Evolutionary conservation across 129 eudicot species (phyloP).

Genomic region (Escallonia rubra): DNA sequence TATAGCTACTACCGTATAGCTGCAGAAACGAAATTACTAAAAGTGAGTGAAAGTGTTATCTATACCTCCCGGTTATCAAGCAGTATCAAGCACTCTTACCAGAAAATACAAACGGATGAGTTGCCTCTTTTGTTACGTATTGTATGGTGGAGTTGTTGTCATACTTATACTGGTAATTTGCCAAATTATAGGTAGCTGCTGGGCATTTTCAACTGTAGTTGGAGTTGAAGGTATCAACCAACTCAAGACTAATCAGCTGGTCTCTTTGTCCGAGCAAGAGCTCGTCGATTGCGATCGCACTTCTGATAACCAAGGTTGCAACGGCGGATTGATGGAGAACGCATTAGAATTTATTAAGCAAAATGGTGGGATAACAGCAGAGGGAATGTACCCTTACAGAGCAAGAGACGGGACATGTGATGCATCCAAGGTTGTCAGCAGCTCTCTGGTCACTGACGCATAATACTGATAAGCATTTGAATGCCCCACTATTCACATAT

Average conservation of each 20-base stretch:
- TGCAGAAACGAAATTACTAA: too few relatives aligned
- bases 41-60: too few relatives aligned
- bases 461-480: too few relatives aligned
- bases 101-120: too few relatives aligned
- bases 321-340: conserved; percentile 79
- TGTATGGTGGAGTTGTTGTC: neutral
- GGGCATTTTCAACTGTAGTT: conserved; percentile 91
- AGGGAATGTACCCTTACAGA: conserved; percentile 57
- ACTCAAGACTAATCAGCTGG: conserved; percentile 55
- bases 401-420: conserved; percentile 58
- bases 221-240: conserved; percentile 91
- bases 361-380: conserved; percentile 65
- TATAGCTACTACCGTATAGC: too few relatives aligned
- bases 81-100: too few relatives aligned
- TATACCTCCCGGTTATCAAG: too few relatives aligned
- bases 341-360: conserved; percentile 66
- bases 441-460: too few relatives aligned
- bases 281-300: conserved; percentile 62
- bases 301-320: conserved; percentile 57
- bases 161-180: neutral
- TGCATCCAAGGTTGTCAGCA: conserved; percentile 43
- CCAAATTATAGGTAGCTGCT: conserved; percentile 64
- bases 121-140: too few relatives aligned
- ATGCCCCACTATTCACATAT: too few relatives aligned
- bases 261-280: conserved; percentile 85